Percentiles rank a stretch among this genome's conserved stretches.
Conservation (phyloP, 371 early-diverging fungal genomes). For the Thermomucor indicae-seudaticae region DNA sequence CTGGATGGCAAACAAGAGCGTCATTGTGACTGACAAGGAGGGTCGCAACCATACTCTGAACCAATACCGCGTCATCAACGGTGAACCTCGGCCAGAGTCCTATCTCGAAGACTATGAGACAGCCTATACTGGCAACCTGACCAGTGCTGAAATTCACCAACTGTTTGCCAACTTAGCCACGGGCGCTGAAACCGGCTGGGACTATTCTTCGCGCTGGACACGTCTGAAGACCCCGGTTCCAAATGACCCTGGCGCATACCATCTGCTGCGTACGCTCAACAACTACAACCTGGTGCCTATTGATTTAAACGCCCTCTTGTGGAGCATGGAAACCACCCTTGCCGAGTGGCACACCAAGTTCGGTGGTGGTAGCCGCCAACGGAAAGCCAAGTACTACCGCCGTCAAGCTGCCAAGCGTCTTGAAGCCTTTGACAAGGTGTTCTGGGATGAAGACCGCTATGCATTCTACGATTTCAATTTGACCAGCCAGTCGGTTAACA, state of each 20-base stretch:
- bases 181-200: conserved; percentile 91
- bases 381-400: conserved; percentile 25
- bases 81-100: conserved; percentile 75
- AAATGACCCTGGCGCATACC: conserved; percentile 13
- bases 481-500: conserved; percentile 21
- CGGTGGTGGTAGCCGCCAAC: conserved; percentile 10
- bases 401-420: conserved; percentile 32
- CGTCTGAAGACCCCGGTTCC: conserved; percentile 21
- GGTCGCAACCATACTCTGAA: conserved; percentile 28
- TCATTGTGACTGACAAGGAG: conserved; percentile 13
- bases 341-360: conserved; percentile 46
- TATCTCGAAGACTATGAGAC: conserved; percentile 68
- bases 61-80: conserved; percentile 54
- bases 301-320: conserved; percentile 84
- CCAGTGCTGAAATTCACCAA: conserved; percentile 15
- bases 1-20: conserved; percentile 59
- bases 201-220: conserved; percentile 79
- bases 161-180: conserved; percentile 73
- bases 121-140: conserved; percentile 36
- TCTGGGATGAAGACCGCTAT: conserved; percentile 43
- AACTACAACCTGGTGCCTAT: conserved; percentile 74
- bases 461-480: conserved; percentile 58
- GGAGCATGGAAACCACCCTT: conserved; percentile 63
- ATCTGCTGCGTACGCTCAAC: conserved; percentile 47
- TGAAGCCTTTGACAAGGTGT: conserved; percentile 40